phyloP scores from a whole-genome alignment of 805 yeast genomes.

The Ogataea sp. region DNA sequence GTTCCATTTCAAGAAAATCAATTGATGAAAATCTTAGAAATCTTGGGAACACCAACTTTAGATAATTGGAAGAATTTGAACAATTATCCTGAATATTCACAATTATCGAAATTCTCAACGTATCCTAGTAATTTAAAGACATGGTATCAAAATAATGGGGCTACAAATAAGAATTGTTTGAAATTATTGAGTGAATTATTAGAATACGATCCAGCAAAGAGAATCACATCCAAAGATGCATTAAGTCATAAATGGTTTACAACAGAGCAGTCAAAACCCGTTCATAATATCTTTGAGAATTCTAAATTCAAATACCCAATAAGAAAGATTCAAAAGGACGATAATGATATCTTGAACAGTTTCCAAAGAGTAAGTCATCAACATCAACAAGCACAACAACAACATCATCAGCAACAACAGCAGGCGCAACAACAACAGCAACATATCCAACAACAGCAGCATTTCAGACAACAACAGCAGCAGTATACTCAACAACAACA shows the following conservation, averaged over 20 bases:
- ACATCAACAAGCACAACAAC: not conserved
- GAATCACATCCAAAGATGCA: slow-evolving; percentile 75
- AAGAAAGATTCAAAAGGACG: slow-evolving; percentile 81
- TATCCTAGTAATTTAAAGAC: slow-evolving; percentile 65
- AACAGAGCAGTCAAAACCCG: slow-evolving; percentile 56
- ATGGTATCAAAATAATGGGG: slow-evolving; percentile 86
- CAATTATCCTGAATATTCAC: slow-evolving; percentile 77
- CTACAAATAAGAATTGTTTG: slow-evolving; percentile 59
- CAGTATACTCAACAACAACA: not conserved
- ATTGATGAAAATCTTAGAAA: slow-evolving; percentile 81
- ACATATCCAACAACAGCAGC: slow-evolving; percentile 1
- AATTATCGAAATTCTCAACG: slow-evolving; percentile 48
- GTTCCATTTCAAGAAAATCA: slow-evolving; percentile 95
- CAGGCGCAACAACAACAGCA: not conserved
- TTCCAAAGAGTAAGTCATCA: slow-evolving; percentile 18
- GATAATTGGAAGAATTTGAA: slow-evolving; percentile 74
- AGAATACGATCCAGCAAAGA: slow-evolving; percentile 73
- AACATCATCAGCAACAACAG: not conserved
- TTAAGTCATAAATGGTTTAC: slow-evolving; percentile 69
- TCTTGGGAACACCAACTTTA: slow-evolving; percentile 81
- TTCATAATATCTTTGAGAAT: slow-evolving; percentile 74
- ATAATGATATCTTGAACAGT: slow-evolving; percentile 54
- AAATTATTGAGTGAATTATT: slow-evolving; percentile 55
- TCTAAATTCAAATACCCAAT: slow-evolving; percentile 71
- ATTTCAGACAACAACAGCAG: not conserved